Percentiles rank a stretch among this genome's conserved stretches.
Conservation (phyloP, 352 stramenopile species). For the Globisporangium yorkense region DNA sequence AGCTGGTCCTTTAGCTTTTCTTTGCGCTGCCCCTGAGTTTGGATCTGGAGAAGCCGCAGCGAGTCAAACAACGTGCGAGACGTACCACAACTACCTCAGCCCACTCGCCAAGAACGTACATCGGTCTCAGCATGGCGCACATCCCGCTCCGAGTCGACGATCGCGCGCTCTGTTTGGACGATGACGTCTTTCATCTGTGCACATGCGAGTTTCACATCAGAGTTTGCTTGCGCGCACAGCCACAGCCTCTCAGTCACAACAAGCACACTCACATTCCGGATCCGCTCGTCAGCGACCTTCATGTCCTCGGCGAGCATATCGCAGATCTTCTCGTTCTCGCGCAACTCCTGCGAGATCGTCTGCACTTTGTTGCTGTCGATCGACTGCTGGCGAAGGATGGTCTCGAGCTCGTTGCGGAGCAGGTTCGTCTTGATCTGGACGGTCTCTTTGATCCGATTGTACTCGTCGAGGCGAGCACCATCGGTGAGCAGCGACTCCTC, state of each 20-base stretch:
- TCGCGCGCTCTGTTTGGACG: constrained; percentile 44
- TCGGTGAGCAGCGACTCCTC: constrained; percentile 57
- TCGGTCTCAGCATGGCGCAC: constrained; percentile 55
- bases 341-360: constrained; percentile 59
- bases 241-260: neutral
- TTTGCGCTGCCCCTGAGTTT: constrained; percentile 51
- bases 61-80: neutral
- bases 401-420: constrained; percentile 62
- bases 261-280: constrained; percentile 38
- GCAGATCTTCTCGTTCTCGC: constrained; percentile 68
- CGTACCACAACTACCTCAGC: neutral
- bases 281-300: constrained; percentile 50
- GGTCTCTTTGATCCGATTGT: constrained; percentile 78
- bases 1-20: constrained; percentile 61
- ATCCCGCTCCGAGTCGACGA: constrained; percentile 40
- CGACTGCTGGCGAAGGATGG: constrained; percentile 58
- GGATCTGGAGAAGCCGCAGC: constrained; percentile 25
- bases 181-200: constrained; percentile 69
- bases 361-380: constrained; percentile 71
- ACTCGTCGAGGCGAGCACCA: constrained; percentile 62
- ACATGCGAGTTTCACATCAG: neutral
- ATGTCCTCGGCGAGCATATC: constrained; percentile 57
- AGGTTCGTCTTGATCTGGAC: constrained; percentile 67
- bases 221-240: neutral
- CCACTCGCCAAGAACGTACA: constrained; percentile 16